These are phyloP conservation scores for Megacollybia marginata DNA, from an alignment of 768 basidiomycete genomes.

Conservation along the genomic window DNA sequence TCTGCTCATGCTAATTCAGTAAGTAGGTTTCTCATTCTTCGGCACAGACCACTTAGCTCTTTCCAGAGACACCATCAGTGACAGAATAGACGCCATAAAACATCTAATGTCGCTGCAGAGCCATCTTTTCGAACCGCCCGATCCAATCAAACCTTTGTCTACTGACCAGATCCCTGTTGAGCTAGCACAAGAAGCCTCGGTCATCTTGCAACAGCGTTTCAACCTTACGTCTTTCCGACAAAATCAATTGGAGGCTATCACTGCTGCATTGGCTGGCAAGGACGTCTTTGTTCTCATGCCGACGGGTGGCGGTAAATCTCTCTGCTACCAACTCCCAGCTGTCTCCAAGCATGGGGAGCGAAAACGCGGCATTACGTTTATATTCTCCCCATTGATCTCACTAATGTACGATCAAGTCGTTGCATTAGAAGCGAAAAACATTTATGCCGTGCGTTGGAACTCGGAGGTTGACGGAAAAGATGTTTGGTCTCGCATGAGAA, in stretches of 20 bases:
- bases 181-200: conserved; percentile 36
- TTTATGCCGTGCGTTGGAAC: conserved; percentile 67
- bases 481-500: conserved; percentile 34
- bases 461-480: conserved; percentile 41
- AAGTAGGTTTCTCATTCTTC: not conserved
- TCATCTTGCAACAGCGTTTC: conserved; percentile 53
- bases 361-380: conserved; percentile 79
- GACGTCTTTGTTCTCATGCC: conserved; percentile 98
- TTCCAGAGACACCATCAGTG: not conserved
- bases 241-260: conserved; percentile 85
- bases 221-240: conserved; percentile 59
- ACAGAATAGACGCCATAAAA: not conserved
- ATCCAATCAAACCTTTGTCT: not conserved
- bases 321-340: conserved; percentile 89
- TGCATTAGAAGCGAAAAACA: conserved; percentile 49
- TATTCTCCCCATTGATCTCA: conserved; percentile 85
- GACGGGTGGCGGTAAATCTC: conserved; percentile 88
- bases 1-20: not conserved
- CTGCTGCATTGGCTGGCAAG: conserved; percentile 65
- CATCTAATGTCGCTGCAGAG: not conserved
- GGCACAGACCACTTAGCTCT: not conserved
- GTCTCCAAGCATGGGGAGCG: conserved; percentile 53
- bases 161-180: not conserved
- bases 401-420: conserved; percentile 88
- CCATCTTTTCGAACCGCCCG: not conserved